Evolutionary conservation across 768 basidiomycete species (phyloP), one percentile per base, ranked within the genome.

Genomic region (Cubamyces sp.): DNA sequence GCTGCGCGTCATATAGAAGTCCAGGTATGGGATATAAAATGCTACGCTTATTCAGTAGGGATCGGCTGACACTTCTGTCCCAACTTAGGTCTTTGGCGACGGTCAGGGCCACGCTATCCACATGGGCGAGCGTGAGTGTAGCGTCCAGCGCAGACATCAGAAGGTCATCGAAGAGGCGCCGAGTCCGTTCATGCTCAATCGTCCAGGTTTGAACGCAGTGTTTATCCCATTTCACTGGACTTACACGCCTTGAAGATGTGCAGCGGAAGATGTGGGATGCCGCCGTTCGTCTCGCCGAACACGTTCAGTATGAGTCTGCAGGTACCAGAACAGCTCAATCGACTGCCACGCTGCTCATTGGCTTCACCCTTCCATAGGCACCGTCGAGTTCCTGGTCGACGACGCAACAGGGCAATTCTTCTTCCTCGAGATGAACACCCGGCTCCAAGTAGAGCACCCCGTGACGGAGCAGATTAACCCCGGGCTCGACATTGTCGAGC

Each of bases 341-440:
- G 42, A 43, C 6, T 43, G 11, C 6, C 6, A n/a, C 18, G 18
- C 18, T n/a, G 42, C 14, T 7, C 42, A 15, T n/a, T 6, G 14
- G 15, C 42, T 7, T 40, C 42, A 43, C 42, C 11, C 15, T 15
- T 43, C 46, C 4, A 5, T 14, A 68, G 88, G 87, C 3, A 90
- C 87, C 0, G 81, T 90, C 16, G 89, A 91, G 68, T 90, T 86
- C 69, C 75, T 89, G 5, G 83, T 87, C 6, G 81, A 86, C 64
- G 78, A 85, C 46, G 57, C 73, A 0, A 82, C 82, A 0, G 80
- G 77, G 0, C 67, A 76, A 1, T 88, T 87, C 73, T 88, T 79
- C 74, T 91, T 90, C 62, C 76, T 91, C 14, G 88, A 91, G 70
- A 85, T 90, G 83, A 90, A 91, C 63, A 85, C 86, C 0, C 79